These are phyloP conservation scores for Starmera quercuum DNA, from an alignment of 805 yeast species.

Conservation along the genomic window DNA sequence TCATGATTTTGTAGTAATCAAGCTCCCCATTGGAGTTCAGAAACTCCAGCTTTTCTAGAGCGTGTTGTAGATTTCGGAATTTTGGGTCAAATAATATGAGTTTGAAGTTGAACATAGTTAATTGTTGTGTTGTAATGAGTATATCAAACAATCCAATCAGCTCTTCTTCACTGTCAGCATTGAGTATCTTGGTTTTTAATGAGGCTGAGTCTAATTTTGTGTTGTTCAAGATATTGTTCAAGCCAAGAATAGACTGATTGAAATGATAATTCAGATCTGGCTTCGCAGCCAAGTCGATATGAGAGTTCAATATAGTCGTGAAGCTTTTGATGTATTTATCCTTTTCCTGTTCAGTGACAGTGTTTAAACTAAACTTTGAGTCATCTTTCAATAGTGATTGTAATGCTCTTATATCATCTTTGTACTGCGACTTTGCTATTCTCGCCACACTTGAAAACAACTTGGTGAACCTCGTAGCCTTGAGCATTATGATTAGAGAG, in stretches of 20 bases:
- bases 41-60: slow-evolving; percentile 8
- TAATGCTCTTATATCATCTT: too few species aligned
- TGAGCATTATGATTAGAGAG: too few species aligned
- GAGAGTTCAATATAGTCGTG: slow-evolving; percentile 8
- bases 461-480: too few species aligned
- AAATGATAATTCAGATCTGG: slow-evolving; percentile 3
- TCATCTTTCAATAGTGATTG: too few species aligned
- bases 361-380: slow-evolving; percentile 2
- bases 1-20: slow-evolving; percentile 5
- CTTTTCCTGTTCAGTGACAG: slow-evolving; percentile 9
- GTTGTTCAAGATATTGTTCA: slow-evolving; percentile 5
- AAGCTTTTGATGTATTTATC: slow-evolving; percentile 9
- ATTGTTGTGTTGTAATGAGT: slow-evolving; percentile 2
- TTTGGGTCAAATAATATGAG: slow-evolving; percentile 7
- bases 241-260: slow-evolving; percentile 12
- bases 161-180: slow-evolving; percentile 2
- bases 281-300: neutral
- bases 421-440: too few species aligned
- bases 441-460: too few species aligned
- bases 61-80: slow-evolving; percentile 4
- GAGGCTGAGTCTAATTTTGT: slow-evolving; percentile 1
- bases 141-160: slow-evolving; percentile 9
- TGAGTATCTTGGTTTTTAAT: slow-evolving; percentile 2
- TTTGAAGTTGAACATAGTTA: slow-evolving; percentile 6
- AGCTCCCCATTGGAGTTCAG: slow-evolving; percentile 1